Base-by-base conservation (phyloP, 2,329 filamentous ascomycete genomes). In the Arthrobotrys entomopaga region DNA sequence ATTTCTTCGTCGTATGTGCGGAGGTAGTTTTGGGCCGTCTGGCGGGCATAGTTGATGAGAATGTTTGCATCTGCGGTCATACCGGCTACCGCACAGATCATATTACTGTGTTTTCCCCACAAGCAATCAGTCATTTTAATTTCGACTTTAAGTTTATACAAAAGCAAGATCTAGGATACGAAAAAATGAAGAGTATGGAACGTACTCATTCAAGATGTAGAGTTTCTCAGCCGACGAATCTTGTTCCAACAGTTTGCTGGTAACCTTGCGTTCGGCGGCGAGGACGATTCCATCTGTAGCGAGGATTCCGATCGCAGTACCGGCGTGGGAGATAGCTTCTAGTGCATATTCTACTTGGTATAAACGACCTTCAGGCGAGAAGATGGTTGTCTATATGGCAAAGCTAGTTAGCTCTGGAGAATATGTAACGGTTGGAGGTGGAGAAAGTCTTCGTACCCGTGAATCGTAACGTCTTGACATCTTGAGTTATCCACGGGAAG, bases 31-130 rank as follows among this genome's bases (percentile, higher is more conserved):
- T 99, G 95, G 79, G 95, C 95, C 80, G 92, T 91, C 87, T 97
- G 92, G 79, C 95, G 93, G 82, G 95, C 96, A 84, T 96, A 97
- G 87, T 99, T 99, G 89, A 99, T 99, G 82, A 99, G 92, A 83
- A 99, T 99, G 86, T 99, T 99, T 83, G 95, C 95, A 82, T 99
- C 95, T 81, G 95, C 95, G 52, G 93, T 99, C 94, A 99, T 98
- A 81, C 95, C 95, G 80, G 95, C 95, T 74, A 99, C 95, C 76
- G 95, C 95, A 83, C 93, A 97, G 84, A 99, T 98, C 96, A 99
- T 99, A 86, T 99, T 99, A 85, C 94, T 98, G 78, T n/a, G n/a
- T n/a, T 19, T 16, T 34, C 5, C 59, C 50, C 13, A 19, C 2
- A 40, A 7, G 13, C 34, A 46, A 6, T 43, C 42, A 46, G 42